A percentile compares a stretch with the other conserved stretches of the same genome.
Evolutionary conservation across 2,329 filamentous ascomycete species (phyloP).

Genomic region (Didymella keratinophila): DNA sequence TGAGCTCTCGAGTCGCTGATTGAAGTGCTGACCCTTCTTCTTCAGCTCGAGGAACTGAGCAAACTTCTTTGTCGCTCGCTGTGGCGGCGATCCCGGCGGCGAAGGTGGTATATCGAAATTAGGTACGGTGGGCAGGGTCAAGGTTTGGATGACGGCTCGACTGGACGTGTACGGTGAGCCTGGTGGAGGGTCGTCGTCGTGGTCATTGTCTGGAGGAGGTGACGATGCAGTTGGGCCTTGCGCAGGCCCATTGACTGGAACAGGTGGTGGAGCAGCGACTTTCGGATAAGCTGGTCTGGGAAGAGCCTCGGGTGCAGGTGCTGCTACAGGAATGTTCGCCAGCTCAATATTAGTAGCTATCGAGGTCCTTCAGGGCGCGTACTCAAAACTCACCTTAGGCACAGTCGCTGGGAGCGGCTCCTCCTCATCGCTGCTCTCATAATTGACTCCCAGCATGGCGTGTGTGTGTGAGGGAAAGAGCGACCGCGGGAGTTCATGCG

Average conservation of each 20-base stretch:
- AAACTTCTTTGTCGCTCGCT: slow-evolving; percentile 69
- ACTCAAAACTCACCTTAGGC: slow-evolving; percentile 50
- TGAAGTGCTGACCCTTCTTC: slow-evolving; percentile 79
- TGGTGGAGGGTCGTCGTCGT: slow-evolving; percentile 34
- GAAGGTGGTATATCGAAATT: slow-evolving; percentile 79
- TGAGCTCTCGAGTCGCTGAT: slow-evolving; percentile 73
- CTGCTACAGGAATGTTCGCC: slow-evolving; percentile 32
- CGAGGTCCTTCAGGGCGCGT: slow-evolving; percentile 42
- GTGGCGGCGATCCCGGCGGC: slow-evolving; percentile 64
- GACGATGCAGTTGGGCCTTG: slow-evolving; percentile 40
- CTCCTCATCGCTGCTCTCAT: slow-evolving; percentile 58
- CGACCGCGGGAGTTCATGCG: slow-evolving; percentile 2
- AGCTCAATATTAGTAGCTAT: slow-evolving; percentile 59
- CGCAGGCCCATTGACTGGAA: slow-evolving; percentile 35
- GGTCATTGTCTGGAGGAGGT: slow-evolving; percentile 24
- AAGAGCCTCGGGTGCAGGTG: slow-evolving; percentile 21
- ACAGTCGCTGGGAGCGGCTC: slow-evolving; percentile 48
- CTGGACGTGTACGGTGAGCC: slow-evolving; percentile 72
- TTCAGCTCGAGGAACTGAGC: slow-evolving; percentile 79
- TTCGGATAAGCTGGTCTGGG: slow-evolving; percentile 19
- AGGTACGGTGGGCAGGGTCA: slow-evolving; percentile 76
- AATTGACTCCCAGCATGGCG: slow-evolving; percentile 54
- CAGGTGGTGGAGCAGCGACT: slow-evolving; percentile 18
- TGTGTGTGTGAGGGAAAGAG: slow-evolving; percentile 6
- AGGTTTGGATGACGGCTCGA: slow-evolving; percentile 70